Conservation (phyloP, 1,139 yeast species). For the Nakaseomyces sp. region DNA sequence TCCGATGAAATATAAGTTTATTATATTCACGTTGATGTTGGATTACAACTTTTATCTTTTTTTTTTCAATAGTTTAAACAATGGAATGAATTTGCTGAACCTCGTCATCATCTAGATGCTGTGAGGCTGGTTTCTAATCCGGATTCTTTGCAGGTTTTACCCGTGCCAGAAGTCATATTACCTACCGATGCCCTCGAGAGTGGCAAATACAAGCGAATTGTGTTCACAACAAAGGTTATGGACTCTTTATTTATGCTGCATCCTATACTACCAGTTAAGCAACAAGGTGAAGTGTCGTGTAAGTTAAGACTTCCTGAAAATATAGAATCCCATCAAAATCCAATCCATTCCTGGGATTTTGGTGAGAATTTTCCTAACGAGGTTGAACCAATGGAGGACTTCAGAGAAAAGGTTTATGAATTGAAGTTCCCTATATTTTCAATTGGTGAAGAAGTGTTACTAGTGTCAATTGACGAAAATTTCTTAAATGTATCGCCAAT, state of each 20-base stretch:
- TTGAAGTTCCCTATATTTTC: constrained; percentile 19
- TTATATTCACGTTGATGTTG: too few relatives aligned
- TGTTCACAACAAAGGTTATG: constrained; percentile 23
- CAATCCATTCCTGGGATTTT: constrained; percentile 17
- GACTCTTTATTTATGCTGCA: constrained; percentile 22
- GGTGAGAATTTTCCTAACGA: constrained; percentile 26
- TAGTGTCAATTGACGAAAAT: constrained; percentile 24
- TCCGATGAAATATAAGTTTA: too few relatives aligned
- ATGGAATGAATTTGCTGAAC: constrained; percentile 30
- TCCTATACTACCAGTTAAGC: constrained; percentile 9
- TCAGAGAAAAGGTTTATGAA: constrained; percentile 7
- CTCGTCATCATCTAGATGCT: constrained; percentile 29
- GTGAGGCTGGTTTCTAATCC: constrained; percentile 18
- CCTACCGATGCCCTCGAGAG: constrained; percentile 11
- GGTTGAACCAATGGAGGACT: constrained; percentile 11
- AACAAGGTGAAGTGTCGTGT: constrained; percentile 17
- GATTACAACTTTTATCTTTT: not conserved
- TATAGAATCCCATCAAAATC: constrained; percentile 5
- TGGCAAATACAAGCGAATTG: constrained; percentile 12
- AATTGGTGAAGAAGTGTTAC: constrained; percentile 14
- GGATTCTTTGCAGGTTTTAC: constrained; percentile 20
- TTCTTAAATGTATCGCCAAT: constrained; percentile 26
- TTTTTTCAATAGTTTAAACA: constrained; percentile 26
- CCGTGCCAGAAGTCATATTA: constrained; percentile 21
- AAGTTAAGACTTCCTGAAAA: constrained; percentile 4